Base-by-base conservation (phyloP, 2,329 filamentous ascomycete genomes). In the Ilyonectria destructans region DNA sequence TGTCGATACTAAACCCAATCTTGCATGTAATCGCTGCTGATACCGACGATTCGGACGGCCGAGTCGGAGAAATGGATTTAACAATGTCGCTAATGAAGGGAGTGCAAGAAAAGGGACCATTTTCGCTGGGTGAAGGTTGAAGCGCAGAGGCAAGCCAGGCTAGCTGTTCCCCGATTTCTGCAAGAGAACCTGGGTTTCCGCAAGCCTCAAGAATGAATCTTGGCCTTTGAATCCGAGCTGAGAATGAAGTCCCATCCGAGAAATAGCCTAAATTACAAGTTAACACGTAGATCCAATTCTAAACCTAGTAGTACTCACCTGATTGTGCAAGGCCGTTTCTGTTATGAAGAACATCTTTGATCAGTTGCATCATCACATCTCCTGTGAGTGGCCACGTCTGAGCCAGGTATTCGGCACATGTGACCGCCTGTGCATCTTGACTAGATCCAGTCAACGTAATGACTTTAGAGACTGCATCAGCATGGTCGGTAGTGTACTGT, bases 161-260 rank as follows among this genome's bases (percentile, higher is more conserved):
- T 29, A 68, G 51, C 40, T 64, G 65, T 43, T 68, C 51, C 6
- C 46, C 65, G 15, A 65, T 29, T n/a, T 68, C 60, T 21, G 31
- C 61, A 58, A 68, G 26, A 10, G 40, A 58, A 19, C 9, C 1
- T 6, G 17, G 6, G 7, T 21, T 48, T 13, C 56, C 56, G 17
- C 7, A 21, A 6, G 9, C 45, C 9, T 58, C 40, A 7, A 58
- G 4, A 8, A 33, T 19, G 10, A 58, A 48, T 7, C 15, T n/a
- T 21, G 37, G 15, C 3, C 26, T 15, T 13, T 31, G 12, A 0
- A n/a, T 45, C 15, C 9, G 17, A 45, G 43, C 55, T 10, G 3
- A 6, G 4, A 58, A 15, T 23, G 4, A 31, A 7, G 55, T 46
- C n/a, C 37, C 55, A 19, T 40, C 37, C 1, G 31, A 12, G 31